These are phyloP conservation scores for Ormosia emarginata DNA, from an alignment of 306 rosid genomes.

Conservation along the genomic window DNA sequence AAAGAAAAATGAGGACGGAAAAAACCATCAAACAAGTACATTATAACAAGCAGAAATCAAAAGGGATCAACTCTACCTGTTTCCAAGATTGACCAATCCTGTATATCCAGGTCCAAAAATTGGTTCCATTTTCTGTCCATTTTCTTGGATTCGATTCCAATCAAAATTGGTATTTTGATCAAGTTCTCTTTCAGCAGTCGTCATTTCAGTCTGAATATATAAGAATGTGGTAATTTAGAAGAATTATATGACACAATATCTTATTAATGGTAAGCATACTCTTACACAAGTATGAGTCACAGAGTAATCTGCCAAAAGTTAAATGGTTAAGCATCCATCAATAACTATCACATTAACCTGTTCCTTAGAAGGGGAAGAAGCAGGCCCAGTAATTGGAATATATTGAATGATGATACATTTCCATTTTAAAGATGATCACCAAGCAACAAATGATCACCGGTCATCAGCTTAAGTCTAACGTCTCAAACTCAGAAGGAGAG, in stretches of 20 bases:
- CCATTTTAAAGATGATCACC: not conserved
- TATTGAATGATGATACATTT: not conserved
- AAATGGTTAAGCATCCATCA: not conserved
- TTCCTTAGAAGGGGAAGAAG: not conserved
- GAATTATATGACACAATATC: not conserved
- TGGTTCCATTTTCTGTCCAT: slow-evolving; percentile 83
- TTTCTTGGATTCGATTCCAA: slow-evolving; percentile 97
- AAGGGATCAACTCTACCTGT: slow-evolving; percentile 52
- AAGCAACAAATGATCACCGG: not conserved
- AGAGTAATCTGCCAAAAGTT: not conserved
- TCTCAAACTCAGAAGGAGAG: not conserved
- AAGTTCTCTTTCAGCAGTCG: slow-evolving; percentile 98
- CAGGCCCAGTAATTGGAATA: not conserved
- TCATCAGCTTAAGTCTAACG: not conserved
- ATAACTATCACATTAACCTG: not conserved
- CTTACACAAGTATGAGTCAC: not conserved
- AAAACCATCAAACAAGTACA: not conserved
- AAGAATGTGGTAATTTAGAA: not conserved
- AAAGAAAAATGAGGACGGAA: slow-evolving; percentile 32
- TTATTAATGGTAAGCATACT: not conserved
- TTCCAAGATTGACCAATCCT: slow-evolving; percentile 93
- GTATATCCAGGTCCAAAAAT: slow-evolving; percentile 95
- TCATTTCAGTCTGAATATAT: slow-evolving; percentile 91
- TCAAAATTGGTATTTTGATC: slow-evolving; percentile 95
- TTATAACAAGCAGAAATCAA: slow-evolving; percentile 1